phyloP scores from a whole-genome alignment of 2,329 filamentous ascomycete species.

The Fusarium sp. region DNA sequence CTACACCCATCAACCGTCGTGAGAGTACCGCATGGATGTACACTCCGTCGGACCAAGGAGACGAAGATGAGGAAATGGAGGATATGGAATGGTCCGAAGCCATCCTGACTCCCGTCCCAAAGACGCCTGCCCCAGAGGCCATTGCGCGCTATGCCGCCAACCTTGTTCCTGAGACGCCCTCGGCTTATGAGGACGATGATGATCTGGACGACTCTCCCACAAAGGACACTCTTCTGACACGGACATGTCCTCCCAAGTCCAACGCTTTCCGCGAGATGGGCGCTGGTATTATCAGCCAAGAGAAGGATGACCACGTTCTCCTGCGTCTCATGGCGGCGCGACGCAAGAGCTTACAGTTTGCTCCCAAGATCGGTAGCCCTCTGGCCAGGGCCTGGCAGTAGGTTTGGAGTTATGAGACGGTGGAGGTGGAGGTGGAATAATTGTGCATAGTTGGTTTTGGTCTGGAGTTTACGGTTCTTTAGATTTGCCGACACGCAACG shows the following conservation, averaged over 20 bases:
- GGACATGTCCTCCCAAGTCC: conserved; percentile 70
- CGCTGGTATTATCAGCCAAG: conserved; percentile 61
- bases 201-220: conserved; percentile 51
- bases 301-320: conserved; percentile 71
- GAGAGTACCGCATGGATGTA: conserved; percentile 70
- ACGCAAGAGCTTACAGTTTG: conserved; percentile 84
- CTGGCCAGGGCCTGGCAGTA: conserved; percentile 71
- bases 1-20: conserved; percentile 66
- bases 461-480: conserved; percentile 38
- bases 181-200: conserved; percentile 52
- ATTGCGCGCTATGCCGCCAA: conserved; percentile 68
- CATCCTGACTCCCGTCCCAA: conserved; percentile 70
- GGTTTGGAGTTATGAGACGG: conserved; percentile 2
- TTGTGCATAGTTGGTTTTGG: conserved; percentile 35
- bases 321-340: conserved; percentile 79
- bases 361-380: conserved; percentile 82
- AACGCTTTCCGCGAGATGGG: conserved; percentile 58
- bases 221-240: conserved; percentile 60
- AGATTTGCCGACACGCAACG: conserved; percentile 29
- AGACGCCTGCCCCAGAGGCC: conserved; percentile 71
- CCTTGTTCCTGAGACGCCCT: conserved; percentile 63
- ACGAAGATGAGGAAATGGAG: conserved; percentile 58
- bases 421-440: conserved; percentile 15
- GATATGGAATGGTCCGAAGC: conserved; percentile 61
- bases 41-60: conserved; percentile 64